Base-by-base conservation (phyloP, 176 grass and related monocot genomes). In the Oryza nivara region DNA sequence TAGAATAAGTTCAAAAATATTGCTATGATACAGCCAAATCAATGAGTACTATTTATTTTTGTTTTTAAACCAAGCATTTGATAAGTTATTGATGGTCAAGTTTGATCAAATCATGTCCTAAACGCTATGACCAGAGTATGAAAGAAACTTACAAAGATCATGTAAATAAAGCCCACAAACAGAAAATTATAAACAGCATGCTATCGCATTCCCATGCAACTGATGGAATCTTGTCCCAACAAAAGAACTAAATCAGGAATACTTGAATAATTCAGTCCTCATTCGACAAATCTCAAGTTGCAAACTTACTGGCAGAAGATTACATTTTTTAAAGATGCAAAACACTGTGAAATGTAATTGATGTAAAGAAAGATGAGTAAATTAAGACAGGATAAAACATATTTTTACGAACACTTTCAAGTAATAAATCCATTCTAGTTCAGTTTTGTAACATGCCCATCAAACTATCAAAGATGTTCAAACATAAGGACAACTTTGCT, bases 181-280 rank as follows among this genome's bases (percentile, higher is more conserved):
- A 0, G 34, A 70, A 89, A 69, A 43, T 52, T 75, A 41, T 28
- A 65, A 49, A 60, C 40, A 4, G 25, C 22, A 70, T 1, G 17
- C 49, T 28, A 13, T 63, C 20, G 0, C 51, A 72, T 63, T 49
- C 23, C 22, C 76, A 63, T 61, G 34, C 20, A 20, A 30, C 10
- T 17, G 17, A 11, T 82, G 20, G 34, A 61, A 61, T 60, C 22
- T 14, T 43, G 38, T 16, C 22, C n/a, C 2, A 43, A 82, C 22
- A 22, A 49, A 70, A 67, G 28, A 12, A 83, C 40, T 35, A 86
- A 86, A 56, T 19, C 23, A 75, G 12, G 16, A 79, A 32, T 41
- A 41, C 34, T 47, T 40, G 22, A 3, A 70, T 48, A 3, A 70
- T 48, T 75, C 22, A 60, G 15, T 52, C 2, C 23, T 74, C 56